Evolutionary conservation across 2,329 filamentous ascomycete species (phyloP).

Genomic region (Phyllosticta citriasiana): DNA sequence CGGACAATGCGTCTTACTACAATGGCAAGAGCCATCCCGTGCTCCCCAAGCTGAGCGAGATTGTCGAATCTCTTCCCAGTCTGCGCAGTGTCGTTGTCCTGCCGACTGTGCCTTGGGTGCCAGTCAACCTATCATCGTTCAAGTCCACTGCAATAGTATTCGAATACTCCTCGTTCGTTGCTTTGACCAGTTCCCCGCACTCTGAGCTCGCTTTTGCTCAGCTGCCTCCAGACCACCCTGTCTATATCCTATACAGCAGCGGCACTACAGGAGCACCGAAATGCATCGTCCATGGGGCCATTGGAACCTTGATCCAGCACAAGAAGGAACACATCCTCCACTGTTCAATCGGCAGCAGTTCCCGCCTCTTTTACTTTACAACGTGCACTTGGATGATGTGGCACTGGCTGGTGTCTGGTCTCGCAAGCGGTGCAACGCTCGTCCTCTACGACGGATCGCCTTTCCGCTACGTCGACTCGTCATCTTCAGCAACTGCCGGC

Average conservation of each 20-base stretch:
- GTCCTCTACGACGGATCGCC: constrained; percentile 90
- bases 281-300: constrained; percentile 84
- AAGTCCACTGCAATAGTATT: constrained; percentile 18
- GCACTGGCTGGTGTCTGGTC: constrained; percentile 87
- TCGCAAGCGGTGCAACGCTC: constrained; percentile 73
- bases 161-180: constrained; percentile 21
- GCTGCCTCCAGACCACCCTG: constrained; percentile 72
- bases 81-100: constrained; percentile 67
- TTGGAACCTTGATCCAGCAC: constrained; percentile 87
- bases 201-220: constrained; percentile 53
- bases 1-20: constrained; percentile 80
- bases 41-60: constrained; percentile 65
- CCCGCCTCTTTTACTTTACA: constrained; percentile 84
- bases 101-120: constrained; percentile 45
- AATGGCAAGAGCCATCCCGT: constrained; percentile 86
- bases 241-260: constrained; percentile 89
- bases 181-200: constrained; percentile 23
- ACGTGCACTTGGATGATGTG: constrained; percentile 99
- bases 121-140: constrained; percentile 30
- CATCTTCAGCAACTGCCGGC: constrained; percentile 11
- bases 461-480: constrained; percentile 44
- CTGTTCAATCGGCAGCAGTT: constrained; percentile 62
- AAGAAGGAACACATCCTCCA: constrained; percentile 94
- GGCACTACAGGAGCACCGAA: constrained; percentile 84
- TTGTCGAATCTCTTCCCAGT: constrained; percentile 56